These are phyloP conservation scores for Scleromitrula shiraiana DNA, from an alignment of 2,329 filamentous ascomycete genomes.

Conservation along the genomic window DNA sequence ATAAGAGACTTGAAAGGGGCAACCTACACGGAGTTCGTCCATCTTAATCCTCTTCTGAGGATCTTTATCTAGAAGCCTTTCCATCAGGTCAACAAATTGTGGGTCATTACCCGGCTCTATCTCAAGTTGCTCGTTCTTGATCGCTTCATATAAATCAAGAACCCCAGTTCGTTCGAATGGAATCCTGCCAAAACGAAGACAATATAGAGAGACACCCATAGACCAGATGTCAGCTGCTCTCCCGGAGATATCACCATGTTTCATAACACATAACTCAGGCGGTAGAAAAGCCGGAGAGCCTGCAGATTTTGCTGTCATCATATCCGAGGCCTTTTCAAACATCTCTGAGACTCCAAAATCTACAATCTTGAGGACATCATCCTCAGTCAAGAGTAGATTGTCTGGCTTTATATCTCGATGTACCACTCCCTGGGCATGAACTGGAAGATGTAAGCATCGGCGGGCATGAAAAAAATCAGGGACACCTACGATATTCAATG, in stretches of 20 bases:
- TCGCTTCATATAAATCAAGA: conserved; percentile 83
- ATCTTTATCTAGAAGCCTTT: conserved; percentile 72
- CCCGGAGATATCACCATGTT: conserved; percentile 80
- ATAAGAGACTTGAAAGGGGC: conserved; percentile 1
- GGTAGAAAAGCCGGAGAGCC: conserved; percentile 93
- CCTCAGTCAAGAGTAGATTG: conserved; percentile 81
- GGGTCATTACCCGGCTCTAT: conserved; percentile 57
- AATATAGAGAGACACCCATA: conserved; percentile 94
- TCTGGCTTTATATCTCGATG: conserved; percentile 98
- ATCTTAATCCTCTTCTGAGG: conserved; percentile 77
- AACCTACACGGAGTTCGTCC: conserved; percentile 66
- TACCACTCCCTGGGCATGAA: conserved; percentile 89
- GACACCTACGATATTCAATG: conserved; percentile 74
- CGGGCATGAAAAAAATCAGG: neutral
- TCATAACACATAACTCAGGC: conserved; percentile 81
- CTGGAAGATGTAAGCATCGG: conserved; percentile 34
- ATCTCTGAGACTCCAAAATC: conserved; percentile 99
- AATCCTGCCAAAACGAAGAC: conserved; percentile 78
- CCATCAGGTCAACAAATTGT: conserved; percentile 67
- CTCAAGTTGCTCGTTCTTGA: conserved; percentile 60
- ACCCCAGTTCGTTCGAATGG: conserved; percentile 76
- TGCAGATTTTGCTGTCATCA: conserved; percentile 88
- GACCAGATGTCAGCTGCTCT: conserved; percentile 95
- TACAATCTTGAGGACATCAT: conserved; percentile 92
- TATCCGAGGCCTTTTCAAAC: conserved; percentile 81